Evolutionary conservation across 306 rosid genomes (phyloP).

Genomic region (Heteromeles arbutifolia): DNA sequence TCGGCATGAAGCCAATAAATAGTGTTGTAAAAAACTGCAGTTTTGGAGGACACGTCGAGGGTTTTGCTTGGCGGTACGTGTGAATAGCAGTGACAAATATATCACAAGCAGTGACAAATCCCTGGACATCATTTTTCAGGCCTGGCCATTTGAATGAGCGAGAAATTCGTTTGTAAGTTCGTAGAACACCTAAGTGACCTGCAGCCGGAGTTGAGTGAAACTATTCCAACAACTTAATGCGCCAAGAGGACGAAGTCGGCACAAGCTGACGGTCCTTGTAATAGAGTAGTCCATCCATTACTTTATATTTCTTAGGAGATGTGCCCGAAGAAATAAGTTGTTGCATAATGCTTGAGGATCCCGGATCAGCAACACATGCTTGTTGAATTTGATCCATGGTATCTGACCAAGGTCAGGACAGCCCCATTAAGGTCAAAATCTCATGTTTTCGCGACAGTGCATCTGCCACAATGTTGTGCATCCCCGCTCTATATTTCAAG

Average conservation of each 20-base stretch:
- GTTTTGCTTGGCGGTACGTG: neutral
- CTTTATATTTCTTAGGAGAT: too few relatives aligned
- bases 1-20: neutral
- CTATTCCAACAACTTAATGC: neutral
- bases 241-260: accelerated
- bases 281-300: neutral
- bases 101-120: neutral
- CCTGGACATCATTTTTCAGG: neutral
- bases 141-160: neutral
- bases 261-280: neutral
- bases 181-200: neutral
- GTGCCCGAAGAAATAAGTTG: neutral
- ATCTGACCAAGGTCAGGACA: neutral
- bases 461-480: neutral
- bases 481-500: neutral
- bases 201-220: neutral
- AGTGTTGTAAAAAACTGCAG: neutral
- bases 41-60: neutral
- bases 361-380: accelerated
- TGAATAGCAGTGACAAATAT: neutral
- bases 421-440: neutral
- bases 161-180: neutral
- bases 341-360: neutral
- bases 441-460: neutral
- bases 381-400: neutral